Evolutionary conservation across 805 yeast genomes (phyloP).

Genomic region (Wickerhamomyces hampshirensis): DNA sequence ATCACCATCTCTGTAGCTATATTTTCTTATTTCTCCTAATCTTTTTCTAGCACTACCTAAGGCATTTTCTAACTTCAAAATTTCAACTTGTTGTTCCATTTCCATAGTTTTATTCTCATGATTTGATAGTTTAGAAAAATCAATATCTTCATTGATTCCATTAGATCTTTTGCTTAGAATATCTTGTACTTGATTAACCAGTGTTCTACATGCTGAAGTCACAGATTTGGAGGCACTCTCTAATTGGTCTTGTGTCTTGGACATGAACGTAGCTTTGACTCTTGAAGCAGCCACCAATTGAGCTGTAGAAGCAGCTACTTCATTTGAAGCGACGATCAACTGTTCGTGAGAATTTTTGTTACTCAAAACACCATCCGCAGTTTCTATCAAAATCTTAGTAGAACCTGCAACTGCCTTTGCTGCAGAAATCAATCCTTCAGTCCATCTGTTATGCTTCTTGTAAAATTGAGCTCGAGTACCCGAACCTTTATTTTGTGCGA

Average conservation of each 20-base stretch:
- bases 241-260: conserved; percentile 69
- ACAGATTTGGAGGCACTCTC: conserved; percentile 69
- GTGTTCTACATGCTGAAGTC: conserved; percentile 66
- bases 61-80: conserved; percentile 74
- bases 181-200: conserved; percentile 66
- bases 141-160: conserved; percentile 40
- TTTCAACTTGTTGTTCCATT: conserved; percentile 92
- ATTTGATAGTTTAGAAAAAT: conserved; percentile 62
- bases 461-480: conserved; percentile 70
- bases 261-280: conserved; percentile 73
- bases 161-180: conserved; percentile 37
- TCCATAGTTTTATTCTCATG: conserved; percentile 82
- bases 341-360: conserved; percentile 69
- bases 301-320: conserved; percentile 88
- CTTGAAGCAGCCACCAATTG: conserved; percentile 90
- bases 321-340: conserved; percentile 84
- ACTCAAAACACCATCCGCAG: conserved; percentile 80
- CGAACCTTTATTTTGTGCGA: conserved; percentile 60
- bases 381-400: conserved; percentile 72
- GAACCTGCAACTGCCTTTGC: conserved; percentile 82
- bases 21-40: conserved; percentile 79
- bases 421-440: conserved; percentile 88
- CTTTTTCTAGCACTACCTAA: conserved; percentile 69
- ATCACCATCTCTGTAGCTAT: conserved; percentile 63
- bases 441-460: conserved; percentile 86